phyloP scores from a whole-genome alignment of 228 moss, liverwort and hornwort species.

The Sphagnum fallax region DNA sequence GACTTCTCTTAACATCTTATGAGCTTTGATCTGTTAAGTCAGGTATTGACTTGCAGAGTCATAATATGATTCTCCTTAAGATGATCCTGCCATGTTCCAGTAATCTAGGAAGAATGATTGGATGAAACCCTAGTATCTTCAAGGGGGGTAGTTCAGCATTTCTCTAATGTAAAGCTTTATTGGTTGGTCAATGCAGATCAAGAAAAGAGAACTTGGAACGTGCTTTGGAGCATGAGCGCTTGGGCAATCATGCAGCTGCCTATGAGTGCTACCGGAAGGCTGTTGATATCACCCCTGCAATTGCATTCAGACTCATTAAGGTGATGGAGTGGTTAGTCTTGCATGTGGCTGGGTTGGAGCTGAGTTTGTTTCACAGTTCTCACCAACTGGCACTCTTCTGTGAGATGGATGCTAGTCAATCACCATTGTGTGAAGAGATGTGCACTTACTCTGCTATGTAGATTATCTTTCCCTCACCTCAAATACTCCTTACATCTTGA shows the following conservation, averaged over 20 bases:
- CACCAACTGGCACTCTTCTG: too few relatives aligned
- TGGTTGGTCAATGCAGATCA: constrained; percentile 29
- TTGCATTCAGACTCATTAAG: constrained; percentile 79
- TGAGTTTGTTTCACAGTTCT: too few relatives aligned
- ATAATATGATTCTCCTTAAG: too few relatives aligned
- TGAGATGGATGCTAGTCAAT: too few relatives aligned
- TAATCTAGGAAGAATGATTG: not conserved
- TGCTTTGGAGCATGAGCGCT: constrained; percentile 81
- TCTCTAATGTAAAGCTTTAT: not conserved
- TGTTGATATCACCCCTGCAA: constrained; percentile 84
- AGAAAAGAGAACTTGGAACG: constrained; percentile 85
- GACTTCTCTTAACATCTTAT: not conserved
- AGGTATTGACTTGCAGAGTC: too few relatives aligned
- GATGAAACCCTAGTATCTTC: not conserved
- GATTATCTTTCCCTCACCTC: too few relatives aligned
- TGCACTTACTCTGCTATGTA: too few relatives aligned
- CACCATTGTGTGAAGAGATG: too few relatives aligned
- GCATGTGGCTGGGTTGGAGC: too few relatives aligned
- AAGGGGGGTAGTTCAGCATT: not conserved
- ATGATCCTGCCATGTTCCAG: too few relatives aligned
- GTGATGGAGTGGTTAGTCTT: constrained; percentile 11
- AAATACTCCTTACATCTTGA: not conserved
- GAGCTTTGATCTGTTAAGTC: too few relatives aligned
- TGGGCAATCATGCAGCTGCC: constrained; percentile 74
- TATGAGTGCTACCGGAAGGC: constrained; percentile 82